Conservation (phyloP, 2,329 filamentous ascomycete species). For the Ceratocystis albifundus region DNA sequence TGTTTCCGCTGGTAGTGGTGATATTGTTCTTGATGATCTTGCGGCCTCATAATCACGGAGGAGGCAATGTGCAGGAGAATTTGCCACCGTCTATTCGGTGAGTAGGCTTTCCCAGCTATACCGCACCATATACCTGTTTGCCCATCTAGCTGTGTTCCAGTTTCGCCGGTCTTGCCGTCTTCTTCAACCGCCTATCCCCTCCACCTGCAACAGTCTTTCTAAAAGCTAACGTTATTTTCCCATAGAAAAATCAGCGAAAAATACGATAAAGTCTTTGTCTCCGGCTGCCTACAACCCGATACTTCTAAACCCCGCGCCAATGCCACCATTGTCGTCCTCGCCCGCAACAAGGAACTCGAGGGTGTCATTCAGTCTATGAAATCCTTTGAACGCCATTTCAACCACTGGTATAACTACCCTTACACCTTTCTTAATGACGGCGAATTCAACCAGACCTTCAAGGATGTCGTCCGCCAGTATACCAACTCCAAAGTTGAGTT, state of each 20-base stretch:
- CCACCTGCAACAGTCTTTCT: not conserved
- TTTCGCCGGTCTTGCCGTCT: not conserved
- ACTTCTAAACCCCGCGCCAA: conserved; percentile 73
- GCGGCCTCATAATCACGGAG: conserved; percentile 71
- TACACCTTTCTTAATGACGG: conserved; percentile 98
- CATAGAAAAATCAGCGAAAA: conserved; percentile 91
- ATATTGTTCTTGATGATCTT: conserved; percentile 84
- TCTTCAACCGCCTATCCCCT: not conserved
- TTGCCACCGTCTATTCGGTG: conserved; percentile 83
- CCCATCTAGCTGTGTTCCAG: not conserved
- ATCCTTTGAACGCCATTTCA: conserved; percentile 97
- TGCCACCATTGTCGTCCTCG: conserved; percentile 88
- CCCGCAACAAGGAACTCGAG: conserved; percentile 89
- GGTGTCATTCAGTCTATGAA: conserved; percentile 95
- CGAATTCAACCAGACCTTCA: conserved; percentile 92
- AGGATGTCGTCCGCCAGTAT: conserved; percentile 75
- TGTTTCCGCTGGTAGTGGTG: conserved; percentile 87
- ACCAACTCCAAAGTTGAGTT: conserved; percentile 84
- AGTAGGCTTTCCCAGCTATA: conserved; percentile 27
- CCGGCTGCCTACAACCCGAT: conserved; percentile 74
- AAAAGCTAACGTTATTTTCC: not conserved
- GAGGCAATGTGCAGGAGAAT: conserved; percentile 61
- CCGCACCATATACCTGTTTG: not conserved
- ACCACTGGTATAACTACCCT: conserved; percentile 96
- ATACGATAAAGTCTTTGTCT: conserved; percentile 91